Percentiles rank a stretch among this genome's conserved stretches.
Conservation (phyloP, 2,329 filamentous ascomycete species). For the Exophiala bonariae region DNA sequence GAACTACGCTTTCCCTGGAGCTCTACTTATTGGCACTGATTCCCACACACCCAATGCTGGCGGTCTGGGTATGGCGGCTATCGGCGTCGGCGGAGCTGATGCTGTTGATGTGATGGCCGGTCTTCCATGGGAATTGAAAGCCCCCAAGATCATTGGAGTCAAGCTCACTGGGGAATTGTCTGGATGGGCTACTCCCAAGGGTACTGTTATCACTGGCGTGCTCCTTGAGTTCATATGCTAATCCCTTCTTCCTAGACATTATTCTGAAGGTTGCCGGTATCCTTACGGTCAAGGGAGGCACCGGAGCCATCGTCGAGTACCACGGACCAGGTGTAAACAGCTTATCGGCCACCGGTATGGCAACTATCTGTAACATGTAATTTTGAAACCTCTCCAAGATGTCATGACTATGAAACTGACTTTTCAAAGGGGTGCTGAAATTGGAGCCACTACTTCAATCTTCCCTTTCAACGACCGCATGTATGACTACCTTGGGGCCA, state of each 20-base stretch:
- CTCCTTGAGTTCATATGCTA: not conserved
- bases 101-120: constrained; percentile 93
- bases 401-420: constrained; percentile 8
- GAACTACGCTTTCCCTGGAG: constrained; percentile 99
- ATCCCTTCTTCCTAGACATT: constrained; percentile 62
- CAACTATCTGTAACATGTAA: constrained; percentile 65
- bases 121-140: constrained; percentile 97
- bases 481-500: constrained; percentile 92
- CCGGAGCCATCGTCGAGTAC: constrained; percentile 68
- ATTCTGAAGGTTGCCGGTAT: constrained; percentile 97
- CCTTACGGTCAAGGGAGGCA: constrained; percentile 96
- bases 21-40: constrained; percentile 94
- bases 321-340: constrained; percentile 68
- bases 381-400: constrained; percentile 1
- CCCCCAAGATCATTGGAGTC: constrained; percentile 94
- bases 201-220: constrained; percentile 47
- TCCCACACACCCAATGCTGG: constrained; percentile 96
- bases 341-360: constrained; percentile 83
- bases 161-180: constrained; percentile 85
- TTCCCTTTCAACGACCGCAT: constrained; percentile 99
- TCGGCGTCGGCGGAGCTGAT: constrained; percentile 97
- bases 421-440: too few relatives aligned
- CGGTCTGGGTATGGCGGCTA: constrained; percentile 81
- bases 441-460: constrained; percentile 77
- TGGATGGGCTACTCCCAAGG: constrained; percentile 93